Conservation (phyloP, 1,284 basidiomycete genomes). For the Ustilago vetiveriae region DNA sequence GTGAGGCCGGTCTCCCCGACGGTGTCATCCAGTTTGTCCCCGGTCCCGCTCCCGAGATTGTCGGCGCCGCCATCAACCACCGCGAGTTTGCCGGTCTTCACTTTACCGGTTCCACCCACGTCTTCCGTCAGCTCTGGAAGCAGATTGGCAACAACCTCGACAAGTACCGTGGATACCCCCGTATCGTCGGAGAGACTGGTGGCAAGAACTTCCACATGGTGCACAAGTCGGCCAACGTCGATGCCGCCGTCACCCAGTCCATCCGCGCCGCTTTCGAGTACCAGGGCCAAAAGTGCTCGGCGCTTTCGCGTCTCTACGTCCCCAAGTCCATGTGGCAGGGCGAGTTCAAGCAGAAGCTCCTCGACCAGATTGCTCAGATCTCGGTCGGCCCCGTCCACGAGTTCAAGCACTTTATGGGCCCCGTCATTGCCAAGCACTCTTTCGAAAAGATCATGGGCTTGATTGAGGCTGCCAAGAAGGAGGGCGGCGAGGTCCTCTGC, state of each 20-base stretch:
- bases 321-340: conserved; percentile 84
- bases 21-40: conserved; percentile 98
- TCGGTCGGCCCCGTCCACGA: conserved; percentile 82
- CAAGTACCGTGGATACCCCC: conserved; percentile 82
- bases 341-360: conserved; percentile 84
- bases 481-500: conserved; percentile 85
- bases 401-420: conserved; percentile 89
- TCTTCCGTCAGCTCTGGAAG: conserved; percentile 92
- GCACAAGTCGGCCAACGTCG: conserved; percentile 85
- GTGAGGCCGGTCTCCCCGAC: conserved; percentile 91
- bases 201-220: conserved; percentile 99
- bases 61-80: conserved; percentile 72
- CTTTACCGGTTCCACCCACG: conserved; percentile 94
- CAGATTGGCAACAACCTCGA: conserved; percentile 82
- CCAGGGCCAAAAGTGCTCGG: conserved; percentile 98
- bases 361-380: conserved; percentile 81
- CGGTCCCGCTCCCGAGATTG: conserved; percentile 63
- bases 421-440: conserved; percentile 87
- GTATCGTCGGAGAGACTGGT: conserved; percentile 90
- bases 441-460: conserved; percentile 89
- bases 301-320: conserved; percentile 89
- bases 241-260: conserved; percentile 86
- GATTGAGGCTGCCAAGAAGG: conserved; percentile 86
- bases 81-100: conserved; percentile 86
- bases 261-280: conserved; percentile 95